A percentile compares a stretch with the other conserved stretches of the same genome.
Conservation (phyloP, 148 eudicot genomes). For the Diospyros lotus region DNA sequence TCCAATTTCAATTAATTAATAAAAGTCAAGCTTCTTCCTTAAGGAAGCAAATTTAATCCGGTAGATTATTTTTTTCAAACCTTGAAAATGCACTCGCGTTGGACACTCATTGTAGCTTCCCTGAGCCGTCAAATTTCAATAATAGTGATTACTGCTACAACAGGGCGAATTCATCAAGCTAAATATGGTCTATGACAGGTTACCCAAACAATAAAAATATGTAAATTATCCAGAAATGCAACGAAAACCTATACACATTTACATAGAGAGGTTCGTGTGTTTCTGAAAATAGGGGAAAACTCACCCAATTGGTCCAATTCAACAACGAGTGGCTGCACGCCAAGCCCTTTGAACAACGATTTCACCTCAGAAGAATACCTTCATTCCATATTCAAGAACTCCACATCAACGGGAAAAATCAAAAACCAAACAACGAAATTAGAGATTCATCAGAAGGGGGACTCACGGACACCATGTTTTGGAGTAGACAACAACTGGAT, state of each 20-base stretch:
- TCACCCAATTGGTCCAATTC: slow-evolving; percentile 92
- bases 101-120: neutral
- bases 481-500: slow-evolving; percentile 92
- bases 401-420: slow-evolving; percentile 8
- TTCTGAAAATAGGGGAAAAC: slow-evolving; percentile 4
- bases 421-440: neutral
- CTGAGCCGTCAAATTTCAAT: too few species aligned
- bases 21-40: too few species aligned
- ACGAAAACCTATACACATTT: neutral
- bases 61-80: neutral
- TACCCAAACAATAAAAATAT: too few species aligned
- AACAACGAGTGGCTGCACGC: slow-evolving; percentile 64
- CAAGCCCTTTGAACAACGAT: slow-evolving; percentile 68
- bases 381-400: slow-evolving; percentile 13
- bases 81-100: neutral
- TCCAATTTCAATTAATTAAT: too few species aligned
- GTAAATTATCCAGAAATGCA: neutral
- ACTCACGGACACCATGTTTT: slow-evolving; percentile 96
- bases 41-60: neutral
- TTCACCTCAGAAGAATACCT: slow-evolving; percentile 95
- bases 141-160: too few species aligned
- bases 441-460: neutral
- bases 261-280: neutral
- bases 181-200: too few species aligned
- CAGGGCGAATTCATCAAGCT: too few species aligned